These are phyloP conservation scores for Apiospora marii DNA, from an alignment of 2,329 filamentous ascomycete genomes.

Conservation along the genomic window DNA sequence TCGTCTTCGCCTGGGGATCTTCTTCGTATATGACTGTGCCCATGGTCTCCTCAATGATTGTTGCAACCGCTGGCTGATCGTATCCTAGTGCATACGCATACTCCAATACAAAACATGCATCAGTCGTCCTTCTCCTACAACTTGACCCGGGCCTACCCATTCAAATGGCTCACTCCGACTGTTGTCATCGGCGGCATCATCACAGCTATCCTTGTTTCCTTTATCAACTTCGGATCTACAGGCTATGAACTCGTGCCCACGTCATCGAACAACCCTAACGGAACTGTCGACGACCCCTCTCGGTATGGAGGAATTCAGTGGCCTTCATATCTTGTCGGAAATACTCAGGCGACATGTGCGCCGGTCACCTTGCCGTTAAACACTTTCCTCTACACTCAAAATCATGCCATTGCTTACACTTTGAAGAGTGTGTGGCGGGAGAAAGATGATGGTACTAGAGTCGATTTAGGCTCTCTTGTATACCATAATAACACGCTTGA, in stretches of 20 bases:
- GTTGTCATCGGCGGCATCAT: slow-evolving; percentile 32
- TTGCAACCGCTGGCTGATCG: no score
- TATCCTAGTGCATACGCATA: no score
- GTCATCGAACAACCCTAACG: neutral
- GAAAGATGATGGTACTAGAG: neutral
- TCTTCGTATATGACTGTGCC: no score
- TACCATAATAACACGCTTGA: neutral
- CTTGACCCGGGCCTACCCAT: neutral
- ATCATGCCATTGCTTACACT: neutral
- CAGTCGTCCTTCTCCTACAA: neutral
- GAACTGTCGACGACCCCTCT: neutral
- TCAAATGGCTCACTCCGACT: neutral
- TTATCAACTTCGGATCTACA: slow-evolving; percentile 39
- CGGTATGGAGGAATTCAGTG: neutral
- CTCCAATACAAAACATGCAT: no score
- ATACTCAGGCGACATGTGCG: neutral
- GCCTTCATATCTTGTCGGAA: neutral
- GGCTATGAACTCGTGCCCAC: neutral
- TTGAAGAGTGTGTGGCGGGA: neutral
- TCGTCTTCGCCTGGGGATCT: no score
- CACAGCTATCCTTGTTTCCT: slow-evolving; percentile 46
- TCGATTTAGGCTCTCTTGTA: neutral
- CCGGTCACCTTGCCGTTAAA: neutral
- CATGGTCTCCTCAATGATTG: no score
- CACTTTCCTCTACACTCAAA: neutral